phyloP scores from a whole-genome alignment of 257 asterid genomes.

The Marsdenia floribunda region DNA sequence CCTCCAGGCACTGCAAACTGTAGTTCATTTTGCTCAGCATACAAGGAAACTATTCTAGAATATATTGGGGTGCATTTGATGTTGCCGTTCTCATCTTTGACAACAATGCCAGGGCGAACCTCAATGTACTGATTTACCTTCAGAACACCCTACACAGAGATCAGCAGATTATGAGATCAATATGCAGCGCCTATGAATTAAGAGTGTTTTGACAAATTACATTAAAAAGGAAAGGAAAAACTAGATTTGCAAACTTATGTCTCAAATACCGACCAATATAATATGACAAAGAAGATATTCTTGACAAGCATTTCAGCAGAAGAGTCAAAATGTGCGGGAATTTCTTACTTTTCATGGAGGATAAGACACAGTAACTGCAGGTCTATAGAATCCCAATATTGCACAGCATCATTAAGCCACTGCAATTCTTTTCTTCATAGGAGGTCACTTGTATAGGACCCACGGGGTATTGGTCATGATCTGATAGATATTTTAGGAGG shows the following conservation, averaged over 20 bases:
- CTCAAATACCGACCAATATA: not conserved
- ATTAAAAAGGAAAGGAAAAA: not conserved
- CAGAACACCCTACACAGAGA: slow-evolving; percentile 79
- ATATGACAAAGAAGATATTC: not conserved
- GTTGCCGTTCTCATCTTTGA: slow-evolving; percentile 82
- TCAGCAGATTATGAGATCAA: slow-evolving; percentile 1
- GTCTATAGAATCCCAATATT: not conserved
- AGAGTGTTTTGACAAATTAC: not conserved
- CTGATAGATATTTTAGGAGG: slow-evolving; percentile 18
- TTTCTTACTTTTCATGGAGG: not conserved
- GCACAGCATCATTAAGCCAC: slow-evolving; percentile 1
- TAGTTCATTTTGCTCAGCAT: slow-evolving; percentile 87
- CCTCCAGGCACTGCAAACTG: slow-evolving; percentile 99
- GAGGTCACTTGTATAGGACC: not conserved
- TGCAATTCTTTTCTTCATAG: slow-evolving; percentile 4
- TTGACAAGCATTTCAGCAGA: not conserved
- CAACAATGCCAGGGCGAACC: slow-evolving; percentile 98
- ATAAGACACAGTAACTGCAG: not conserved
- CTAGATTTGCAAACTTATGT: not conserved
- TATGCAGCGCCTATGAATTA: not conserved
- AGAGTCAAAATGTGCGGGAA: not conserved
- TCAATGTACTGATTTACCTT: slow-evolving; percentile 81
- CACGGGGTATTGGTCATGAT: slow-evolving; percentile 12
- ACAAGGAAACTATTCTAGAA: slow-evolving; percentile 85
- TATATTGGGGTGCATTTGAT: slow-evolving; percentile 91